These are phyloP conservation scores for Coemansia sp. DNA, from an alignment of 192 early-diverging fungal genomes.

Conservation along the genomic window DNA sequence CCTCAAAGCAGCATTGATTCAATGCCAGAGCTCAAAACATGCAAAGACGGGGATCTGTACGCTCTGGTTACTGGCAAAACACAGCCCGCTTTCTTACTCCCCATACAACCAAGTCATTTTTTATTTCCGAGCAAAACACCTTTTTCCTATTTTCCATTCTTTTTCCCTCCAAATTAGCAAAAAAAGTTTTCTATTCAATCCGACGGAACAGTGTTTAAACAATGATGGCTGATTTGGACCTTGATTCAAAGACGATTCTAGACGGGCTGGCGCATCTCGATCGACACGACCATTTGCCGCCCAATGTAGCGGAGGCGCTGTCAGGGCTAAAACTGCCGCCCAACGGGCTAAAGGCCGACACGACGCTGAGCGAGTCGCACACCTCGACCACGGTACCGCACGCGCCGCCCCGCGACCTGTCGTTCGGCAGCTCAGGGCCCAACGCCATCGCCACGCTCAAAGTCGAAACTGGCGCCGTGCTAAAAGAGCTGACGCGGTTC, in stretches of 20 bases:
- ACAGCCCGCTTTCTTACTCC: background rate
- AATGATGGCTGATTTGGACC: slow-evolving; percentile 54
- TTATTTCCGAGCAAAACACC: slow-evolving; percentile 7
- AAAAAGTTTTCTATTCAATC: slow-evolving; percentile 1
- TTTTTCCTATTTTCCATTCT: slow-evolving; percentile 2
- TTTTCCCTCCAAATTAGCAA: slow-evolving; percentile 1
- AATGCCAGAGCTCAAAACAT: background rate
- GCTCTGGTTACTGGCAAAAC: background rate
- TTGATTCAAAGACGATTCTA: slow-evolving; percentile 56
- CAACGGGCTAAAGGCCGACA: slow-evolving; percentile 3
- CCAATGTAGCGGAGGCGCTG: slow-evolving; percentile 19
- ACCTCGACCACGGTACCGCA: background rate
- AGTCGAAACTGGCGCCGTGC: slow-evolving; percentile 61
- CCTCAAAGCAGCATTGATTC: background rate
- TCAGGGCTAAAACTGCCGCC: background rate
- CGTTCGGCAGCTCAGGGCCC: slow-evolving; percentile 7
- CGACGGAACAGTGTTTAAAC: slow-evolving; percentile 1
- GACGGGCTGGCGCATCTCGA: slow-evolving; percentile 50
- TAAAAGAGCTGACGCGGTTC: slow-evolving; percentile 70
- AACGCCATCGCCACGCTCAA: slow-evolving; percentile 59
- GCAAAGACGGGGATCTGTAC: background rate
- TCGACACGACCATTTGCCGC: slow-evolving; percentile 46
- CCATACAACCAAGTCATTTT: background rate
- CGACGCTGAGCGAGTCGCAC: background rate
- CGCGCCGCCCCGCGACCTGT: background rate